Conservation (phyloP, 805 yeast genomes). For the Ogataea nonfermentans region DNA sequence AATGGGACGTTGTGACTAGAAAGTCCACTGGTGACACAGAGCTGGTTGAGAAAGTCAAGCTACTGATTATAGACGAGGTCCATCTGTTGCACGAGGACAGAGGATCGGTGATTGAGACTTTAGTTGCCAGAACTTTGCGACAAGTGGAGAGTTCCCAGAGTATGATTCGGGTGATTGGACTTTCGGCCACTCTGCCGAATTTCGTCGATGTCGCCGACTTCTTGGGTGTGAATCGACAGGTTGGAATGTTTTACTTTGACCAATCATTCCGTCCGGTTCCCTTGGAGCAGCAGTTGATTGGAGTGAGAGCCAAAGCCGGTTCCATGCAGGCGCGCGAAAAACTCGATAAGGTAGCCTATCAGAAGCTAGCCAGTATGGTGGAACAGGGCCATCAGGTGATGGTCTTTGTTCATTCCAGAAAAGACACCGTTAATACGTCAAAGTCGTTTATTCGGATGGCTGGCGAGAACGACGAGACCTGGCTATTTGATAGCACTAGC, state of each 20-base stretch:
- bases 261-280: constrained; percentile 94
- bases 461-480: constrained; percentile 53
- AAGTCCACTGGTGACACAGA: constrained; percentile 89
- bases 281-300: constrained; percentile 79
- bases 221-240: constrained; percentile 81
- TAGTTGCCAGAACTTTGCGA: constrained; percentile 89
- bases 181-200: constrained; percentile 92
- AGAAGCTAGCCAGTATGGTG: constrained; percentile 67
- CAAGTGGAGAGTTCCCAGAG: constrained; percentile 94
- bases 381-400: constrained; percentile 80
- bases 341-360: constrained; percentile 73
- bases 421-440: constrained; percentile 86
- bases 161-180: constrained; percentile 90
- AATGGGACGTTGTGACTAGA: constrained; percentile 97
- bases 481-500: constrained; percentile 56
- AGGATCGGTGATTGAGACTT: constrained; percentile 94
- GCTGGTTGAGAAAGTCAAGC: constrained; percentile 75
- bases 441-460: constrained; percentile 69
- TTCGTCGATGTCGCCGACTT: constrained; percentile 93
- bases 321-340: constrained; percentile 67
- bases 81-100: constrained; percentile 96
- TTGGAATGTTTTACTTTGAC: constrained; percentile 94
- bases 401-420: constrained; percentile 95
- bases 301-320: constrained; percentile 85
- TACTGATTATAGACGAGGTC: constrained; percentile 92